Evolutionary conservation across 2,329 filamentous ascomycete species (phyloP), one percentile per base, ranked within the genome.

Genomic region (Paraconiothyrium sp.): DNA sequence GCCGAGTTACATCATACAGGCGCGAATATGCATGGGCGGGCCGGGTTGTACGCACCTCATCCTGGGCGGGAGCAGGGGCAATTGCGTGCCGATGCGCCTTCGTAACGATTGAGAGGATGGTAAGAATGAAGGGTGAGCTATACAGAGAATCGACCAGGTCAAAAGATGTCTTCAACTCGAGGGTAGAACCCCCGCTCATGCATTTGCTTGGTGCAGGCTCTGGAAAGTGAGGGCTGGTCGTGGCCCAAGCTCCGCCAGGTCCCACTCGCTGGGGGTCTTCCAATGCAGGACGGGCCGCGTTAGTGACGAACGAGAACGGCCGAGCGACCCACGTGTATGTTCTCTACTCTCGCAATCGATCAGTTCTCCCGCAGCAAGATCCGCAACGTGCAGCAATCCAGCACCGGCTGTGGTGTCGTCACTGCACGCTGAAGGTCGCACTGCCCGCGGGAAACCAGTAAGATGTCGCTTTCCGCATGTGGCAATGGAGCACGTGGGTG

Each of bases 31-130:
- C 54, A 48, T 35, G 10, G 5, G 5, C 27, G 54, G 32, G 54
- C 39, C 54, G 41, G 54, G 41, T 41, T 65, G 61, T 59, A 64
- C 62, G 64, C 67, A 68, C 64, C 65, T 66, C 66, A 70, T 64
- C 55, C 57, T 22, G 39, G n/a, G 14, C 24, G 35, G 49, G n/a
- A 14, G 39, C 58, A 34, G 39, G 30, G 47, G 54, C 30, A 56
- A 56, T 47, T 46, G 54, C 41, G 41, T 47, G 43, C 54, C 54
- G n/a, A 27, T 30, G 13, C 43, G 54, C 54, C 37, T 47, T 44
- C 20, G 27, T 16, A 47, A 27, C 41, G 43, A 35, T 14, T 27
- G n/a, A 41, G 20, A 13, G 8, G 24, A 24, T 20, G 54, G 43
- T 48, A 56, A 37, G 13, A 48, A 56, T 47, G 14, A n/a, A 14